phyloP scores from a whole-genome alignment of 1,284 basidiomycete species.

The Taiwanofungus camphoratus region DNA sequence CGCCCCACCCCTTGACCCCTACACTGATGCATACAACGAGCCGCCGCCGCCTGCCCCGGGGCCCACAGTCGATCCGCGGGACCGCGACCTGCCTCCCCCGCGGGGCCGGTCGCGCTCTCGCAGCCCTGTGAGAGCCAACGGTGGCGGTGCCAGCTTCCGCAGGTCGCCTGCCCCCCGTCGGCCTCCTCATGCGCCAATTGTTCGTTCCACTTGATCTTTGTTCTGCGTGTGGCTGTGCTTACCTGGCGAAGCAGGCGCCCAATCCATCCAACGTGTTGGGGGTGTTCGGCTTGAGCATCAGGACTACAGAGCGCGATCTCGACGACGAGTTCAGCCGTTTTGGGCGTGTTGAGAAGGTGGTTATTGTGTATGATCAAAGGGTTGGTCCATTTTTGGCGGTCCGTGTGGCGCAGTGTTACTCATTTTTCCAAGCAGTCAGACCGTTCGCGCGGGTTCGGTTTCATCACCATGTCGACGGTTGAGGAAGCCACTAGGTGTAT shows the following conservation, averaged over 20 bases:
- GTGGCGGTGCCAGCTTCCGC: conserved; percentile 28
- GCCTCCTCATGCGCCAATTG: conserved; percentile 67
- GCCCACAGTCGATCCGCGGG: conserved; percentile 39
- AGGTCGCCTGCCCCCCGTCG: conserved; percentile 46
- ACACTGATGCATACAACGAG: conserved; percentile 74
- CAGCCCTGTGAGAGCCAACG: conserved; percentile 49
- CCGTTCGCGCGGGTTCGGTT: conserved; percentile 95
- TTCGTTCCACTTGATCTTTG: conserved; percentile 35
- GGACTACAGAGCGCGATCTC: conserved; percentile 90
- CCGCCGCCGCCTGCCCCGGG: conserved; percentile 41
- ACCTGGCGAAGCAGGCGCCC: conserved; percentile 58
- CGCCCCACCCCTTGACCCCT: conserved; percentile 64
- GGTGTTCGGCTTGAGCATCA: conserved; percentile 93
- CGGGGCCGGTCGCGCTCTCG: conserved; percentile 71
- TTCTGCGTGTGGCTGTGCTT: conserved; percentile 25
- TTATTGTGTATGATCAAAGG: conserved; percentile 97
- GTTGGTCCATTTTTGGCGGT: conserved; percentile 43
- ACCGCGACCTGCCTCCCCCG: conserved; percentile 34
- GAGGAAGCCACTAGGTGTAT: conserved; percentile 89
- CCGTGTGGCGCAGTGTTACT: conserved; percentile 15
- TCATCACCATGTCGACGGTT: conserved; percentile 86
- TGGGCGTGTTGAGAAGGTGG: conserved; percentile 92
- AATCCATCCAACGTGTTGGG: conserved; percentile 89
- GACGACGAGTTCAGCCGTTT: conserved; percentile 90
- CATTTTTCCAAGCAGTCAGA: conserved; percentile 59